Percentiles rank a stretch among this genome's conserved stretches.
Conservation (phyloP, 169 alveolate genomes). For the Plasmodium adleri region DNA sequence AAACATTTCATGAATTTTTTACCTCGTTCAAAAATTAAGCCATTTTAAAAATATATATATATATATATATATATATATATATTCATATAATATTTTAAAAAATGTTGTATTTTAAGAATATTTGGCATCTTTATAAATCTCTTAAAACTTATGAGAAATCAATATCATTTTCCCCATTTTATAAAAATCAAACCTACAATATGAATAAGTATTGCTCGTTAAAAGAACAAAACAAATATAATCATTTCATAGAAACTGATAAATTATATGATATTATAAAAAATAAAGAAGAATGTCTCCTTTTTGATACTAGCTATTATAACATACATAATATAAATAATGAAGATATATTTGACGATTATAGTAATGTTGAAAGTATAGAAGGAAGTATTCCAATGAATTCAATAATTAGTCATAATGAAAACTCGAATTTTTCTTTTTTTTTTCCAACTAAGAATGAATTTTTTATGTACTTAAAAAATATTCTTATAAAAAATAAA, state of each 20-base stretch:
- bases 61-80: too few relatives aligned
- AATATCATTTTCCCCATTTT: too few relatives aligned
- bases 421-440: conserved; percentile 54
- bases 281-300: conserved; percentile 37
- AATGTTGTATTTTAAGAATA: too few relatives aligned
- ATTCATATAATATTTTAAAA: too few relatives aligned
- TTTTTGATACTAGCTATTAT: conserved; percentile 51
- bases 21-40: too few relatives aligned
- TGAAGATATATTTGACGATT: conserved; percentile 5
- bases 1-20: too few relatives aligned
- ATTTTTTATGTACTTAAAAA: conserved; percentile 33
- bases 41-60: too few relatives aligned
- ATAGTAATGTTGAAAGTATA: conserved; percentile 42
- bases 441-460: conserved; percentile 49
- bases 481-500: conserved; percentile 22
- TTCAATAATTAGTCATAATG: conserved; percentile 30
- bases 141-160: too few relatives aligned
- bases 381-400: conserved; percentile 48
- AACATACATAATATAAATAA: conserved; percentile 16
- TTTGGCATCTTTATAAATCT: too few relatives aligned
- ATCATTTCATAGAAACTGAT: conserved; percentile 35
- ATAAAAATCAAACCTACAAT: neutral
- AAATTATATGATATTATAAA: conserved; percentile 53
- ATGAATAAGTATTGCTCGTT: conserved; percentile 1
- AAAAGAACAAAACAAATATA: conserved; percentile 13